Conservation (phyloP, 257 asterid species). For the Echium plantagineum region DNA sequence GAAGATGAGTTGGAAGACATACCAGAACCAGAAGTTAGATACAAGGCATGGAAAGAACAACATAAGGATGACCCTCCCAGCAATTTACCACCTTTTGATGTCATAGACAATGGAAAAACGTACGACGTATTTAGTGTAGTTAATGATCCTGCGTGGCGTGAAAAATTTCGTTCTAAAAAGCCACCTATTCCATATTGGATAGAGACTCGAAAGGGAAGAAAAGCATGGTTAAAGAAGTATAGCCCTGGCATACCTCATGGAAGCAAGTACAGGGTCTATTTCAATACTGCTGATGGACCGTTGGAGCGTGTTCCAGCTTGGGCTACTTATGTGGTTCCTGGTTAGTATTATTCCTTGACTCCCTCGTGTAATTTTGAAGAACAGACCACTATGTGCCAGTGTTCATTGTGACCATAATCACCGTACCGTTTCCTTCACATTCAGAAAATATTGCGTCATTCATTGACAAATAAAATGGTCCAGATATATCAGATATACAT, state of each 20-base stretch:
- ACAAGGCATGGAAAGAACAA: slow-evolving; percentile 86
- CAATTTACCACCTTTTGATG: slow-evolving; percentile 75
- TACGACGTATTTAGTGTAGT: slow-evolving; percentile 43
- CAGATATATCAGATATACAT: too few relatives aligned
- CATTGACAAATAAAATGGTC: not conserved
- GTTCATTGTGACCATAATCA: not conserved
- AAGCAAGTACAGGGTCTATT: slow-evolving; percentile 81
- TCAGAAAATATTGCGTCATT: not conserved
- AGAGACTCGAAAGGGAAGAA: slow-evolving; percentile 91
- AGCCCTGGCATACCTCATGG: slow-evolving; percentile 84
- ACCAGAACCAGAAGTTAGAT: slow-evolving; percentile 74
- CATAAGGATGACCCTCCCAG: slow-evolving; percentile 85
- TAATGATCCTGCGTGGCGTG: slow-evolving; percentile 59
- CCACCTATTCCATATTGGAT: slow-evolving; percentile 93
- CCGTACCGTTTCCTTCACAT: not conserved
- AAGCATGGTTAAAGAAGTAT: slow-evolving; percentile 87
- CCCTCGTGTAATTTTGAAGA: slow-evolving; percentile 12
- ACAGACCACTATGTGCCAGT: not conserved
- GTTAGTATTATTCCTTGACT: slow-evolving; percentile 30
- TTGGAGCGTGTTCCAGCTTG: slow-evolving; percentile 98
- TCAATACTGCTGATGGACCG: slow-evolving; percentile 86
- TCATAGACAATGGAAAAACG: slow-evolving; percentile 63
- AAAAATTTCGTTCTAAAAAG: slow-evolving; percentile 56
- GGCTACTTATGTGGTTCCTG: slow-evolving; percentile 94
- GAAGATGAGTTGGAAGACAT: slow-evolving; percentile 90